Conservation (phyloP, 2,329 filamentous ascomycete species). For the Sphaerulina musiva region DNA sequence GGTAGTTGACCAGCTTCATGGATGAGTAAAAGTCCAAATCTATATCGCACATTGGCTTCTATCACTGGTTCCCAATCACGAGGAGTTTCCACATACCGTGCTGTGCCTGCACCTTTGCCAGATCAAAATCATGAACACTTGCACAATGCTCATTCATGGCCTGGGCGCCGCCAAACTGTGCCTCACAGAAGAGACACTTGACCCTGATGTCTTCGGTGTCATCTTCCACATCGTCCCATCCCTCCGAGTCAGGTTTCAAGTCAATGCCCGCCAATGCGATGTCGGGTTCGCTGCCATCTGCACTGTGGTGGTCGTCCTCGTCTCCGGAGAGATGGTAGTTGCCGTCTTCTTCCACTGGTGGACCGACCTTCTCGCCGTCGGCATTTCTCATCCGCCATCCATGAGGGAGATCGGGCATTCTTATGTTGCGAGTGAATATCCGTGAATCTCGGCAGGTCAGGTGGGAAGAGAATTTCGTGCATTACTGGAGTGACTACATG, state of each 20-base stretch:
- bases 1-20: slow-evolving; percentile 46
- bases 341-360: slow-evolving; percentile 23
- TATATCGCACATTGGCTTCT: slow-evolving; percentile 16
- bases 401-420: slow-evolving; percentile 22
- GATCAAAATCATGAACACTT: slow-evolving; percentile 37
- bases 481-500: neutral
- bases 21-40: slow-evolving; percentile 42
- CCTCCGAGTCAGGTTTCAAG: slow-evolving; percentile 34
- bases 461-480: slow-evolving; percentile 2
- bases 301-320: slow-evolving; percentile 9
- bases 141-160: slow-evolving; percentile 37
- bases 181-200: slow-evolving; percentile 38
- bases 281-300: slow-evolving; percentile 14
- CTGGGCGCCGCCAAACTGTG: slow-evolving; percentile 30
- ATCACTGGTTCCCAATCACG: neutral
- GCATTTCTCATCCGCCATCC: slow-evolving; percentile 25
- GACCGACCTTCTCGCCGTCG: slow-evolving; percentile 19
- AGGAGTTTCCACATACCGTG: slow-evolving; percentile 31
- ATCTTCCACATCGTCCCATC: slow-evolving; percentile 43
- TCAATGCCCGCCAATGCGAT: slow-evolving; percentile 23
- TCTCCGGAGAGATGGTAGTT: slow-evolving; percentile 17
- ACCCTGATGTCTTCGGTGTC: slow-evolving; percentile 36
- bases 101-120: slow-evolving; percentile 31
- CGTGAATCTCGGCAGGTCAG: slow-evolving; percentile 1
- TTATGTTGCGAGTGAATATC: neutral